Conservation (phyloP, 768 basidiomycete genomes). For the Lenzites betulinus region DNA sequence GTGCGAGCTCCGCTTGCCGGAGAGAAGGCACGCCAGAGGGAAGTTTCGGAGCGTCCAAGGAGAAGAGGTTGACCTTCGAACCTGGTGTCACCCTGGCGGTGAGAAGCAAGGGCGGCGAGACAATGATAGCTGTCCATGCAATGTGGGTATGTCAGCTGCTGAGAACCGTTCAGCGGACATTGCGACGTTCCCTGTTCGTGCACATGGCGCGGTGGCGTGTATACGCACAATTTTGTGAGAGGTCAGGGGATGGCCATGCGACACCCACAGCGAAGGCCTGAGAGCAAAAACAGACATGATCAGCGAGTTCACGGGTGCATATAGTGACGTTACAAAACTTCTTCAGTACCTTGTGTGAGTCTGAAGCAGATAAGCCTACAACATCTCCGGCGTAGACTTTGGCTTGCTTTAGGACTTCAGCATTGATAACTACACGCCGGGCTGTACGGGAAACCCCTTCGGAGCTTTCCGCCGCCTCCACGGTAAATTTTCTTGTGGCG, state of each 20-base stretch:
- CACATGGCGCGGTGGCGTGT: conserved; percentile 11
- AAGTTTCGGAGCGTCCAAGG: conserved; percentile 36
- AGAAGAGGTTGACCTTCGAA: conserved; percentile 48
- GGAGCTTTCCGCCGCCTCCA: conserved; percentile 26
- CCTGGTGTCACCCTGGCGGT: conserved; percentile 61
- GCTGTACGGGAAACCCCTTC: conserved; percentile 48
- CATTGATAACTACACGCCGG: conserved; percentile 64
- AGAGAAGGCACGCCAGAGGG: conserved; percentile 53
- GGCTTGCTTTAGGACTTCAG: conserved; percentile 58
- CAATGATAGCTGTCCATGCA: conserved; percentile 47
- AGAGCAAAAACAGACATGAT: conserved; percentile 2
- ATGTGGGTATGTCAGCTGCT: not conserved
- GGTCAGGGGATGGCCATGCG: conserved; percentile 73
- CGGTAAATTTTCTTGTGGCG: conserved; percentile 29
- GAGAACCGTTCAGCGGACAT: not conserved
- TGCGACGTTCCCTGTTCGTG: not conserved
- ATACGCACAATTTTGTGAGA: conserved; percentile 58
- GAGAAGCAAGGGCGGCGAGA: conserved; percentile 58
- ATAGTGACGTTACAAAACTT: conserved; percentile 3
- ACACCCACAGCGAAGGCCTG: conserved; percentile 69
- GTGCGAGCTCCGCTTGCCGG: conserved; percentile 51
- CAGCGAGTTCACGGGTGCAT: not conserved
- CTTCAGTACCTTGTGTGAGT: conserved; percentile 37
- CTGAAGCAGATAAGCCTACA: conserved; percentile 51
- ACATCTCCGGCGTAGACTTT: conserved; percentile 73